Conservation (phyloP, 106 monocot species). For the Hemerocallis citrina region DNA sequence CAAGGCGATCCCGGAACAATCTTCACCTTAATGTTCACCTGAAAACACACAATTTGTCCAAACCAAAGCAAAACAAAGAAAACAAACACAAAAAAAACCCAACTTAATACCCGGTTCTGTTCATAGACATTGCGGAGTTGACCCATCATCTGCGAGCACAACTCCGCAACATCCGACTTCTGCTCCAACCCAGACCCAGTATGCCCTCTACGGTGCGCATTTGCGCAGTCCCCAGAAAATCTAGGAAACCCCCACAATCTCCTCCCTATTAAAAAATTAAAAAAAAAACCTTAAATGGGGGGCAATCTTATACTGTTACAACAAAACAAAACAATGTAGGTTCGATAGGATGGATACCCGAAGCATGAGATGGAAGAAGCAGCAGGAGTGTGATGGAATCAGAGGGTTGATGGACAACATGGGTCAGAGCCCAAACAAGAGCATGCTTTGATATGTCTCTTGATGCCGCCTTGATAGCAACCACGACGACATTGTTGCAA, state of each 20-base stretch:
- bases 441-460: slow-evolving; percentile 73
- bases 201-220: slow-evolving; percentile 43
- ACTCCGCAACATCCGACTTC: slow-evolving; percentile 70
- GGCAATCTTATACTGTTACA: not conserved
- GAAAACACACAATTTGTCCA: too few species aligned
- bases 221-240: slow-evolving; percentile 88
- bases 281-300: not conserved
- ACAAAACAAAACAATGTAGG: not conserved
- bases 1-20: slow-evolving; percentile 82
- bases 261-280: slow-evolving; percentile 40
- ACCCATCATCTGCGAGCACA: slow-evolving; percentile 88
- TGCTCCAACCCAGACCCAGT: slow-evolving; percentile 53
- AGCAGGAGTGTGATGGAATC: slow-evolving; percentile 69
- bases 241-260: slow-evolving; percentile 90
- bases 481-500: slow-evolving; percentile 37
- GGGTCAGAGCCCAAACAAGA: slow-evolving; percentile 78
- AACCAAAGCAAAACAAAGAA: not conserved
- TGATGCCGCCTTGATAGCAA: slow-evolving; percentile 81
- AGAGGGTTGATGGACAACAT: slow-evolving; percentile 89
- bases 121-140: slow-evolving; percentile 86
- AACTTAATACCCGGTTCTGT: slow-evolving; percentile 47
- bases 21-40: slow-evolving; percentile 88
- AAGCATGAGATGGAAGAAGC: slow-evolving; percentile 47
- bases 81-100: not conserved
- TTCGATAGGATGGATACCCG: slow-evolving; percentile 28